phyloP scores from a whole-genome alignment of 1,284 basidiomycete genomes.

The Rhizoctonia solani region DNA sequence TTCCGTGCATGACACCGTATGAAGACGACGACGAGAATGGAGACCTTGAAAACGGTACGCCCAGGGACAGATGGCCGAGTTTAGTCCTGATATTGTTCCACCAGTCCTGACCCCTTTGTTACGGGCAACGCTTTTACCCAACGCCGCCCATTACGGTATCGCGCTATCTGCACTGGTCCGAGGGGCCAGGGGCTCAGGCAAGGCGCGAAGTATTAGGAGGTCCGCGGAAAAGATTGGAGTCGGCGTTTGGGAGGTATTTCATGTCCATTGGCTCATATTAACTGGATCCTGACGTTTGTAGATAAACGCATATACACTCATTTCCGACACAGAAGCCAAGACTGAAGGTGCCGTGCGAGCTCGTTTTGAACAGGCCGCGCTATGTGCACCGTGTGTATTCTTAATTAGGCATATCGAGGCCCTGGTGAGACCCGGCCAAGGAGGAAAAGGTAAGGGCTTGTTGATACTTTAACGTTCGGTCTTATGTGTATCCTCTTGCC shows the following conservation, averaged over 20 bases:
- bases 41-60: conserved; percentile 61
- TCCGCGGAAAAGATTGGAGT: conserved; percentile 71
- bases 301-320: conserved; percentile 85
- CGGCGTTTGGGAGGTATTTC: conserved; percentile 75
- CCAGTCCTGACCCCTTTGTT: conserved; percentile 41
- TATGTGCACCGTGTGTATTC: conserved; percentile 85
- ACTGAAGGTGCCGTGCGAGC: conserved; percentile 79
- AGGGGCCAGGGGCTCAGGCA: conserved; percentile 63
- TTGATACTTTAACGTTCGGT: conserved; percentile 38
- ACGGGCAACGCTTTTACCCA: conserved; percentile 70
- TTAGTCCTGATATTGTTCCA: neutral
- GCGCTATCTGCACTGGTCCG: conserved; percentile 24
- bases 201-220: conserved; percentile 61
- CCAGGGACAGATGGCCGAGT: neutral
- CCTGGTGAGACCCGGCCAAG: conserved; percentile 54
- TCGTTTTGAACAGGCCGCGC: conserved; percentile 76
- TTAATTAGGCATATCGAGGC: conserved; percentile 86
- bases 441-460: conserved; percentile 38
- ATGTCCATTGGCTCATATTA: neutral
- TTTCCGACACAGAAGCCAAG: conserved; percentile 79
- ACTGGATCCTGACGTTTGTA: conserved; percentile 43
- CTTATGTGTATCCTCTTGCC: conserved; percentile 35
- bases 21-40: conserved; percentile 40
- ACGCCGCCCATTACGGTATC: conserved; percentile 55
- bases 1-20: conserved; percentile 50